These are phyloP conservation scores for Botrytis hyacinthi DNA, from an alignment of 2,329 filamentous ascomycete genomes.

Conservation along the genomic window DNA sequence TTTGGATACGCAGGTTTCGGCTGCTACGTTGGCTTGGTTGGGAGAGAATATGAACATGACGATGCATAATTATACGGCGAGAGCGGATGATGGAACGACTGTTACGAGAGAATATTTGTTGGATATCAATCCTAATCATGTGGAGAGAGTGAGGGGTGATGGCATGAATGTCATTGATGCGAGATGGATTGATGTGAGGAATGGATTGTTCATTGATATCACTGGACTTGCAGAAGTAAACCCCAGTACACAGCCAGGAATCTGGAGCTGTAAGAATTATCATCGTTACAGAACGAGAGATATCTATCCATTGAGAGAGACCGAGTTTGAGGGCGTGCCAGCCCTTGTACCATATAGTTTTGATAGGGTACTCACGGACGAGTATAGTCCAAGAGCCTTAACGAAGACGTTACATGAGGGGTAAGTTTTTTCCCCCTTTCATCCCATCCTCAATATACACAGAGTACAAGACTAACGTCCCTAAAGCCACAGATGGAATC, in stretches of 20 bases:
- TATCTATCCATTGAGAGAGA: conserved; percentile 72
- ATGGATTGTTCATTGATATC: conserved; percentile 80
- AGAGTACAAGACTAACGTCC: conserved; percentile 16
- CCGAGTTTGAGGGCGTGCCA: conserved; percentile 70
- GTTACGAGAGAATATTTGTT: conserved; percentile 61
- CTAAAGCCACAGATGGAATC: conserved; percentile 58
- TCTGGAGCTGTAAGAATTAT: conserved; percentile 78
- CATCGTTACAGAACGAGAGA: conserved; percentile 70
- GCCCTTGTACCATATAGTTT: conserved; percentile 69
- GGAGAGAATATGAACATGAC: conserved; percentile 68
- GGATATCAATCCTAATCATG: conserved; percentile 72
- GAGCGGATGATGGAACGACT: conserved; percentile 42
- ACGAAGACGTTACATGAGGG: conserved; percentile 59
- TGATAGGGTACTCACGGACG: conserved; percentile 61
- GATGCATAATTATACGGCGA: conserved; percentile 43
- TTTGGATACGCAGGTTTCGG: conserved; percentile 75
- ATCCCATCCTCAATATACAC: not conserved
- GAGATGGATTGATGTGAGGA: conserved; percentile 74
- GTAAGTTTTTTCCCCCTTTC: conserved; percentile 45
- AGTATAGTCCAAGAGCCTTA: conserved; percentile 63
- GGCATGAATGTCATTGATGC: conserved; percentile 81
- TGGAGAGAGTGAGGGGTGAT: conserved; percentile 59
- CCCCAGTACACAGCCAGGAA: conserved; percentile 54
- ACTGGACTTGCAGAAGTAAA: conserved; percentile 72
- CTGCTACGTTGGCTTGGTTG: conserved; percentile 63